Conservation (phyloP, 768 basidiomycete species). For the Agaricus subrufescens region DNA sequence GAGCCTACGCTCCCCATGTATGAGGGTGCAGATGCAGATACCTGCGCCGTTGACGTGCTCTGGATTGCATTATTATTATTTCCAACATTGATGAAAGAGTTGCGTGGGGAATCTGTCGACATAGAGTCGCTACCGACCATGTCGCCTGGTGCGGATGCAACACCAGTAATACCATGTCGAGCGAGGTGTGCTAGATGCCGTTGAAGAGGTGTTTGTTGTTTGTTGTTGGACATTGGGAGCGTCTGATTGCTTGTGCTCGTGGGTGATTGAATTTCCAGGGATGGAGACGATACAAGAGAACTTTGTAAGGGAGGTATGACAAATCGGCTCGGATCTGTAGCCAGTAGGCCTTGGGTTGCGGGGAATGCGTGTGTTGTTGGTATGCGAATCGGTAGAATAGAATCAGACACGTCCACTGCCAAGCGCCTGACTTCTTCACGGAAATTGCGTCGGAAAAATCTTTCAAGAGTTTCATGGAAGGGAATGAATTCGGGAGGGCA, state of each 20-base stretch:
- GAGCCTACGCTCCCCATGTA: constrained; percentile 57
- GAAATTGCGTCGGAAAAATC: constrained; percentile 83
- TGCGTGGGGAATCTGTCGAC: constrained; percentile 64
- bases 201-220: constrained; percentile 72
- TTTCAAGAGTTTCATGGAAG: constrained; percentile 88
- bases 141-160: constrained; percentile 74
- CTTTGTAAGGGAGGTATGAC: constrained; percentile 49
- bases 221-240: constrained; percentile 24
- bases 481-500: constrained; percentile 86
- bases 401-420: constrained; percentile 50
- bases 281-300: constrained; percentile 39
- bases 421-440: constrained; percentile 75
- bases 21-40: constrained; percentile 56
- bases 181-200: constrained; percentile 78
- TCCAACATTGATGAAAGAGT: constrained; percentile 72
- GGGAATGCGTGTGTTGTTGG: constrained; percentile 41
- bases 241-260: constrained; percentile 22
- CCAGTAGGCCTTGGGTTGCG: constrained; percentile 3
- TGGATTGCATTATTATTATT: constrained; percentile 34
- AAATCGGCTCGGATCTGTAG: constrained; percentile 31
- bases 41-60: constrained; percentile 30
- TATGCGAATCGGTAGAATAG: constrained; percentile 29
- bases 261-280: constrained; percentile 22
- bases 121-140: constrained; percentile 51
- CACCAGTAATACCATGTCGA: constrained; percentile 77